Base-by-base conservation (phyloP, 768 basidiomycete species). In the Suillus subalutaceus region DNA sequence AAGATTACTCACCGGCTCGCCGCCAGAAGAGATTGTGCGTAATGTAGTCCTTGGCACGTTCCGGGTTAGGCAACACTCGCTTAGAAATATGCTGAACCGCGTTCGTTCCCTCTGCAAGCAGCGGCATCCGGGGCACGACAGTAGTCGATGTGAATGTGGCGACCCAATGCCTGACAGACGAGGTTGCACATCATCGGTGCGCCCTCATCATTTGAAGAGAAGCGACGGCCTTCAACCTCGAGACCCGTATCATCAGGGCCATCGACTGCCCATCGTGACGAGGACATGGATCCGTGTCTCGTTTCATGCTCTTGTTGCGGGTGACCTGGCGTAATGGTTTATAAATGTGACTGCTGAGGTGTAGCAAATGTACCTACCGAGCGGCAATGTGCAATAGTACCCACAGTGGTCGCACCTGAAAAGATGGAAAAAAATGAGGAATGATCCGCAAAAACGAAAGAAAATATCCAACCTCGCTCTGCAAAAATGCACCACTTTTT, bases 131-230 rank as follows among this genome's bases (percentile, higher is more conserved):
- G 71, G 2, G 83, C 76, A 1, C 86, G 82, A 68, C 88, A 89
- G 64, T 83, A 85, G 67, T 84, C 86, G 41, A 89, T 75, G 70
- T 89, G 88, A 1, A 77, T 76, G 60, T 89, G 88, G 23, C 89
- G 74, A 0, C 88, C 88, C 74, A 88, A 78, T 16, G 83, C 75
- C 1, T 81, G 79, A 67, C 86, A 89, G 37, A 86, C 72, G 23
- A 88, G 77, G 56, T 81, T 88, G 69, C 88, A 89, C 79, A 89
- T 80, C 85, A 88, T 86, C 0, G 88, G 88, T 0, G 86, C 86
- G 9, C 88, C 86, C 52, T 85, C 84, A 61, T 87, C 86, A 30
- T 82, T 79, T 0, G 82, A 68, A 18, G 80, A 84, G 71, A 87
- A 89, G 66, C 80, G 84, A 64, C 82, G 82, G 3, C 88, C 88